Evolutionary conservation across 345 rosid species (phyloP).

Genomic region (Brassica cretica): DNA sequence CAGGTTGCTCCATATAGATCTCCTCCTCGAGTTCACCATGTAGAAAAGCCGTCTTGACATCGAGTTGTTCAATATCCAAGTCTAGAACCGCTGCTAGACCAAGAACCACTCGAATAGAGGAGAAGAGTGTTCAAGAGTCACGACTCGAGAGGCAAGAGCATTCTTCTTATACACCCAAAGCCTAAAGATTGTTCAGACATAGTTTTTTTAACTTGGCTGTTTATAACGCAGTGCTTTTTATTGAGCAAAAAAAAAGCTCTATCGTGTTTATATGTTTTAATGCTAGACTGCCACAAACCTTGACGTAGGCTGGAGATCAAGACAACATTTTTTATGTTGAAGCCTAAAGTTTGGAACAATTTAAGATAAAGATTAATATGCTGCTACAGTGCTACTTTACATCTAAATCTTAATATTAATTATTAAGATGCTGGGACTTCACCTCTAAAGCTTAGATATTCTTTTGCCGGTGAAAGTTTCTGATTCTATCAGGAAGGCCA

Average conservation of each 20-base stretch:
- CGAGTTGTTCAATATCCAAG: no score
- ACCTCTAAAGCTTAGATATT: background rate
- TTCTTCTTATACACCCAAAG: background rate
- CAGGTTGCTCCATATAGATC: no score
- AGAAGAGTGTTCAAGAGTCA: no score
- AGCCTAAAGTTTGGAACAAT: background rate
- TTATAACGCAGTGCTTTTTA: background rate
- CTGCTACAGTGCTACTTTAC: background rate
- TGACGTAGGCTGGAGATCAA: background rate
- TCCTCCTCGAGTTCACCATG: no score
- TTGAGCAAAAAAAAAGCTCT: background rate
- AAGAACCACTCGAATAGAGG: no score
- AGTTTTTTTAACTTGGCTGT: background rate
- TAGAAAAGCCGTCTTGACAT: no score
- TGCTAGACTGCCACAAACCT: background rate
- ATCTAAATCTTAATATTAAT: background rate
- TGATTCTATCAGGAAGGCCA: constrained; percentile 35
- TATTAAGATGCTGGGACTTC: background rate
- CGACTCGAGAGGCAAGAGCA: background rate
- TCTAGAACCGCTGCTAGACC: no score
- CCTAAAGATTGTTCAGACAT: background rate
- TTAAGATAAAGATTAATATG: background rate
- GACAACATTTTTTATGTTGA: background rate
- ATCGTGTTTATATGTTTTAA: background rate
- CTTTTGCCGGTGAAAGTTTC: constrained; percentile 56